Evolutionary conservation across 164 flowering plant species (phyloP).

Genomic region (Magnolia kwangsiensis): DNA sequence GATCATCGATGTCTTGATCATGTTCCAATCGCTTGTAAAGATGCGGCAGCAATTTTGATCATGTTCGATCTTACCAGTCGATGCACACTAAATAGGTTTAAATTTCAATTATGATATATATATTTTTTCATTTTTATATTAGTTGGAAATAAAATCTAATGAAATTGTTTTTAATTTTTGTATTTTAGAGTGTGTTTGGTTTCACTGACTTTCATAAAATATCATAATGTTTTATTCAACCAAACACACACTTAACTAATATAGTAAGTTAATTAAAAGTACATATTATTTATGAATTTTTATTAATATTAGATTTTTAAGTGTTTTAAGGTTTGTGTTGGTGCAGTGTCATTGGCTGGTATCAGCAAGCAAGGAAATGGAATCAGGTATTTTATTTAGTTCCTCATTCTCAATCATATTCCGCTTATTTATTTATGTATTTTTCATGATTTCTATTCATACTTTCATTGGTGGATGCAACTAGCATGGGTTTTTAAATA

Average conservation of each 20-base stretch:
- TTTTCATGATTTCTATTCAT: no score
- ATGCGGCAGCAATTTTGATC: slow-evolving; percentile 74
- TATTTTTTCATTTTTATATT: no score
- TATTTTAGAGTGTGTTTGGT: no score
- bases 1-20: slow-evolving; percentile 56
- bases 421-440: not conserved
- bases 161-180: no score
- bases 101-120: not conserved
- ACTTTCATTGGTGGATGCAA: no score
- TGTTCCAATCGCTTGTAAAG: slow-evolving; percentile 82
- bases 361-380: slow-evolving; percentile 71
- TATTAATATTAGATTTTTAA: not conserved
- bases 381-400: slow-evolving; percentile 56
- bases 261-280: no score
- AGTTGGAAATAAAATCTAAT: no score
- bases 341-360: slow-evolving; percentile 85
- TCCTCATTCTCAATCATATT: not conserved
- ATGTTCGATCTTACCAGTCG: slow-evolving; percentile 97
- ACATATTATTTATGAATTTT: not conserved
- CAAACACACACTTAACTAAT: not conserved
- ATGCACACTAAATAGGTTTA: slow-evolving; percentile 75
- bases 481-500: no score
- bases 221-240: not conserved
- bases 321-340: not conserved
- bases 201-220: no score